These are phyloP conservation scores for Entelexis sorbosivorans DNA, from an alignment of 1,139 yeast species.

Conservation along the genomic window DNA sequence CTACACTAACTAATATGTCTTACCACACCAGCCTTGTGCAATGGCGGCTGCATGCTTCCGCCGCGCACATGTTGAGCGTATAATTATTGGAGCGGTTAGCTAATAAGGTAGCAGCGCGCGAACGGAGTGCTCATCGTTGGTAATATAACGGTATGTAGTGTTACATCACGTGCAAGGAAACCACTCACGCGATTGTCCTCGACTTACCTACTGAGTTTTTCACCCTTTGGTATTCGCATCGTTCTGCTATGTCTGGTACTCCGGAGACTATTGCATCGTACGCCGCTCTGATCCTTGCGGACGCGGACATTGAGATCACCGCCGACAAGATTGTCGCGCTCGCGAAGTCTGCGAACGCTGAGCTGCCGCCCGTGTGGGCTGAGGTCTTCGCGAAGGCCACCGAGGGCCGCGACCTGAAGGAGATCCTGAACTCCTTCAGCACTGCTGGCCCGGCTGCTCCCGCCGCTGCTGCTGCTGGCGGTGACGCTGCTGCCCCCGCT, in stretches of 20 bases:
- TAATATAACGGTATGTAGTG: neutral
- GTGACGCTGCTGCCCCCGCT: constrained; percentile 44
- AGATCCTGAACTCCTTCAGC: constrained; percentile 72
- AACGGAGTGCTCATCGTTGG: too few species aligned
- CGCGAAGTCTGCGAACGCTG: constrained; percentile 62
- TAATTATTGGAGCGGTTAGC: too few species aligned
- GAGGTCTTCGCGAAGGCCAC: constrained; percentile 92
- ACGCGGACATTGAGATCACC: constrained; percentile 90
- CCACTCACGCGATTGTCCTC: constrained; percentile 3
- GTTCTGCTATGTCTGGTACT: constrained; percentile 17
- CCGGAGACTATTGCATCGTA: constrained; percentile 33
- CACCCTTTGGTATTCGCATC: constrained; percentile 9
- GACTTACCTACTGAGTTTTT: constrained; percentile 9
- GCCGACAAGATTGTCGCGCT: constrained; percentile 75
- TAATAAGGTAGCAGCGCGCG: too few species aligned
- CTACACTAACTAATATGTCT: too few species aligned
- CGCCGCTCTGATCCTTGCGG: constrained; percentile 97
- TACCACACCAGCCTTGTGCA: too few species aligned
- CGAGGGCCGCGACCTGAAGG: constrained; percentile 93
- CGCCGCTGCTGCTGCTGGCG: constrained; percentile 48
- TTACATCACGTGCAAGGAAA: neutral
- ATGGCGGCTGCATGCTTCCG: too few species aligned
- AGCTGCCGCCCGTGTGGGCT: constrained; percentile 61
- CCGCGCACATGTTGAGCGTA: too few species aligned
- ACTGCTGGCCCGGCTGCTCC: constrained; percentile 51